Percentiles rank a stretch among this genome's conserved stretches.
Conservation (phyloP, 179 eudicot genomes). For the Carnegiea gigantea region DNA sequence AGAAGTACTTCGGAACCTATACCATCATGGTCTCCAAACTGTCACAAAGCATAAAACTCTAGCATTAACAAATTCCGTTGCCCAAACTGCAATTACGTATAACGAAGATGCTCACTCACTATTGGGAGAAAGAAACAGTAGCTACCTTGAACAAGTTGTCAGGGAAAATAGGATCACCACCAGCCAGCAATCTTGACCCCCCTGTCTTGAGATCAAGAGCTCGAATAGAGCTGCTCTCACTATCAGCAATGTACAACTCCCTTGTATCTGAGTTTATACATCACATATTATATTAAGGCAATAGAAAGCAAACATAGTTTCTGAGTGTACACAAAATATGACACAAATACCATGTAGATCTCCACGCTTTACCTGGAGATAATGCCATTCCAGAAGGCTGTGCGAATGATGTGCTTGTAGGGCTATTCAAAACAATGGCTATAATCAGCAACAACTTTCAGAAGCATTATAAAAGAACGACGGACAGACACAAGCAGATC, state of each 20-base stretch:
- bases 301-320: not conserved
- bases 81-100: not conserved
- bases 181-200: slow-evolving; percentile 89
- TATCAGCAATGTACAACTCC: slow-evolving; percentile 90
- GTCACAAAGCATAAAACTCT: slow-evolving; percentile 13
- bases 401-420: slow-evolving; percentile 87
- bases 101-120: not conserved
- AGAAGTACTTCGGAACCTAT: slow-evolving; percentile 87
- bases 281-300: slow-evolving; percentile 11
- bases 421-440: slow-evolving; percentile 39
- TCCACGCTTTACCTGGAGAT: slow-evolving; percentile 59
- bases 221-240: slow-evolving; percentile 98
- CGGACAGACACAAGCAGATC: not conserved
- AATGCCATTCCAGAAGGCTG: slow-evolving; percentile 98
- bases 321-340: not conserved
- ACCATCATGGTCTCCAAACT: slow-evolving; percentile 98
- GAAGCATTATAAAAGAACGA: slow-evolving; percentile 17
- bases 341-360: not conserved
- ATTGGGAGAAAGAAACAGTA: slow-evolving; percentile 6
- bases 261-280: slow-evolving; percentile 47
- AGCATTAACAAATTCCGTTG: slow-evolving; percentile 6
- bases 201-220: slow-evolving; percentile 85
- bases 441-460: slow-evolving; percentile 23
- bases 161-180: slow-evolving; percentile 84
- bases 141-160: slow-evolving; percentile 87